A percentile compares a stretch with the other conserved stretches of the same genome.
These are phyloP conservation scores for Fraxinus cuspidata DNA, from an alignment of 257 asterid species.

Conservation along the genomic window DNA sequence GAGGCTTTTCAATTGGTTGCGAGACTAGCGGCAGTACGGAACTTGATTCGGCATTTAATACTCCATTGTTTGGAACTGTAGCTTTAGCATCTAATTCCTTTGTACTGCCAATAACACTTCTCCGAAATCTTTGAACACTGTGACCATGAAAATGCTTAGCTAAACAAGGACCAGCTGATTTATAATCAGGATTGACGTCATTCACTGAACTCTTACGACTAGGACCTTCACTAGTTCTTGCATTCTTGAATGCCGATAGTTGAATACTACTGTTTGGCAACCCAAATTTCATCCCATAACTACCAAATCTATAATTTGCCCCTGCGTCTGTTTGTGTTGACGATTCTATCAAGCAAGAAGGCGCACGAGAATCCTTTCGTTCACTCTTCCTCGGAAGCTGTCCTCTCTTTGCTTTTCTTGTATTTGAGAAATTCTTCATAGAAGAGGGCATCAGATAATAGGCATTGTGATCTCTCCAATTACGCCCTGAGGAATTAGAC, in stretches of 20 bases:
- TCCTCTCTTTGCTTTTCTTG: constrained; percentile 36
- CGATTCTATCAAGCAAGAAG: constrained; percentile 33
- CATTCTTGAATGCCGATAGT: constrained; percentile 32
- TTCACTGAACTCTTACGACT: constrained; percentile 33
- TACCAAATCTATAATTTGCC: constrained; percentile 25
- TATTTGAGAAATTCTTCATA: constrained; percentile 35
- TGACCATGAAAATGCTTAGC: constrained; percentile 27
- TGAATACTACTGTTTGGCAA: constrained; percentile 38
- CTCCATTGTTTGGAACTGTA: constrained; percentile 32
- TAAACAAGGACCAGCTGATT: constrained; percentile 20
- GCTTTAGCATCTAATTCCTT: constrained; percentile 27
- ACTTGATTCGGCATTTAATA: constrained; percentile 31
- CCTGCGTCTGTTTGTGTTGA: constrained; percentile 22
- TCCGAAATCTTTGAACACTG: constrained; percentile 31
- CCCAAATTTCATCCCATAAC: constrained; percentile 41
- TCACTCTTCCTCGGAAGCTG: constrained; percentile 27
- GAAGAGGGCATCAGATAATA: constrained; percentile 42
- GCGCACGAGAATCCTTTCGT: constrained; percentile 22
- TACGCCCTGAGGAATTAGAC: constrained; percentile 33
- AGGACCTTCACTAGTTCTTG: constrained; percentile 24
- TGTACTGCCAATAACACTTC: constrained; percentile 27
- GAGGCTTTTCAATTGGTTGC: constrained; percentile 27
- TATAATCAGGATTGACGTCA: constrained; percentile 26
- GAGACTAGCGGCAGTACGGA: constrained; percentile 23
- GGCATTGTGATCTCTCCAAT: constrained; percentile 39